phyloP scores from a whole-genome alignment of 768 basidiomycete species.

The Leucosporidium yakuticum region DNA sequence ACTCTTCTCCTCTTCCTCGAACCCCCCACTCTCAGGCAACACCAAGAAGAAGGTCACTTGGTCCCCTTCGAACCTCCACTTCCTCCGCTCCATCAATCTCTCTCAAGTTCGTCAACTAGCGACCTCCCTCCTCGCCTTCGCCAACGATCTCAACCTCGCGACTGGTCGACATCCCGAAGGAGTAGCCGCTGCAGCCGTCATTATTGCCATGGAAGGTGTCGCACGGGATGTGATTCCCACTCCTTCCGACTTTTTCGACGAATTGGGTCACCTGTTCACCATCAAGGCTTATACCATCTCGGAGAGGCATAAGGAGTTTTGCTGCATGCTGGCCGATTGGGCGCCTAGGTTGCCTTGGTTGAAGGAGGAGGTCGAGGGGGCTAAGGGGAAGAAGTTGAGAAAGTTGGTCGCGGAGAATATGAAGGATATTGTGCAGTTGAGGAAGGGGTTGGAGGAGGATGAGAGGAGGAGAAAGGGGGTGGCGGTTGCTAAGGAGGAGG shows the following conservation, averaged over 20 bases:
- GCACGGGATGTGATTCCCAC: slow-evolving; percentile 6
- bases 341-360: slow-evolving; percentile 24
- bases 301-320: slow-evolving; percentile 23
- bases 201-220: slow-evolving; percentile 25
- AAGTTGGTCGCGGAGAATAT: not conserved
- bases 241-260: slow-evolving; percentile 15
- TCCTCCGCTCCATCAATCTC: slow-evolving; percentile 17
- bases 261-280: slow-evolving; percentile 6
- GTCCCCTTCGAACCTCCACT: not conserved
- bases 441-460: not conserved
- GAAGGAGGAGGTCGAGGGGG: not conserved
- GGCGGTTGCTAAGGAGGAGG: not conserved
- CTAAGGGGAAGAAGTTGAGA: not conserved
- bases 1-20: slow-evolving; percentile 1
- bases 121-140: slow-evolving; percentile 19
- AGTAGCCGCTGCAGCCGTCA: slow-evolving; percentile 17
- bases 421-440: not conserved
- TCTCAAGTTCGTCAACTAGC: slow-evolving; percentile 22
- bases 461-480: not conserved
- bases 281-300: slow-evolving; percentile 7
- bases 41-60: slow-evolving; percentile 6
- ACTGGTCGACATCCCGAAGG: slow-evolving; percentile 1
- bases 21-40: not conserved
- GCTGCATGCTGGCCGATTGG: not conserved
- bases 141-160: not conserved